phyloP scores from a whole-genome alignment of 495 filamentous ascomycete genomes.

The Penicillium paxilli region DNA sequence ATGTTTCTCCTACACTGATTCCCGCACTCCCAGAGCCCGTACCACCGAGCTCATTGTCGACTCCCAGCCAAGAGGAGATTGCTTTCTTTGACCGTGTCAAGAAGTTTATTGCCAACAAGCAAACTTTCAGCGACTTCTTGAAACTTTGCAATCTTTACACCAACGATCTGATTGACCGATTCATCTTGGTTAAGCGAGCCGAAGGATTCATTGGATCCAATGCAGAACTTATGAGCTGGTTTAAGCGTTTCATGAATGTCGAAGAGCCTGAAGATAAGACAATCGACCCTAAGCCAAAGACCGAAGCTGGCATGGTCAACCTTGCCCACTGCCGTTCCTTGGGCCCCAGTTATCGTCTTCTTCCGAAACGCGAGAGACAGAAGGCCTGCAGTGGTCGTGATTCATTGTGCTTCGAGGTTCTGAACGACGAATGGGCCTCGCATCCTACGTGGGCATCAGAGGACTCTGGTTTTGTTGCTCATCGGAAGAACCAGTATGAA shows the following conservation, averaged over 20 bases:
- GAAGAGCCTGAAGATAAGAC: slow-evolving; percentile 68
- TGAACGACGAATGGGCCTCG: slow-evolving; percentile 98
- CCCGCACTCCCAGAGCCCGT: slow-evolving; percentile 86
- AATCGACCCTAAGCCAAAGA: slow-evolving; percentile 75
- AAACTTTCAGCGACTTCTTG: slow-evolving; percentile 88
- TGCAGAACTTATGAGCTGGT: slow-evolving; percentile 79
- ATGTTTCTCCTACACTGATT: slow-evolving; percentile 83
- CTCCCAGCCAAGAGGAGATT: slow-evolving; percentile 74
- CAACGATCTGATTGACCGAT: slow-evolving; percentile 82
- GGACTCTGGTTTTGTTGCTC: slow-evolving; percentile 96
- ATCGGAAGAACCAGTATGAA: slow-evolving; percentile 92
- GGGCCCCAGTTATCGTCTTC: slow-evolving; percentile 89
- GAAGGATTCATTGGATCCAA: slow-evolving; percentile 86
- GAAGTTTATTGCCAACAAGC: slow-evolving; percentile 92
- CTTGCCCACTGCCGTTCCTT: slow-evolving; percentile 90
- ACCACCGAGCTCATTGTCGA: slow-evolving; percentile 58
- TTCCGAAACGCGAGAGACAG: slow-evolving; percentile 84
- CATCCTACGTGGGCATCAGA: slow-evolving; percentile 99
- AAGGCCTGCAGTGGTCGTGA: slow-evolving; percentile 91
- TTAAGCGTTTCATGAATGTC: slow-evolving; percentile 74
- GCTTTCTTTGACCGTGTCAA: slow-evolving; percentile 95
- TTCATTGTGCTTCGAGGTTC: slow-evolving; percentile 82
- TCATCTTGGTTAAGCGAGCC: slow-evolving; percentile 76
- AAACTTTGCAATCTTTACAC: slow-evolving; percentile 94
- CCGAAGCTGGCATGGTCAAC: slow-evolving; percentile 73